phyloP scores from a whole-genome alignment of 129 eudicot genomes.

The Chrysanthemum seticuspe region DNA sequence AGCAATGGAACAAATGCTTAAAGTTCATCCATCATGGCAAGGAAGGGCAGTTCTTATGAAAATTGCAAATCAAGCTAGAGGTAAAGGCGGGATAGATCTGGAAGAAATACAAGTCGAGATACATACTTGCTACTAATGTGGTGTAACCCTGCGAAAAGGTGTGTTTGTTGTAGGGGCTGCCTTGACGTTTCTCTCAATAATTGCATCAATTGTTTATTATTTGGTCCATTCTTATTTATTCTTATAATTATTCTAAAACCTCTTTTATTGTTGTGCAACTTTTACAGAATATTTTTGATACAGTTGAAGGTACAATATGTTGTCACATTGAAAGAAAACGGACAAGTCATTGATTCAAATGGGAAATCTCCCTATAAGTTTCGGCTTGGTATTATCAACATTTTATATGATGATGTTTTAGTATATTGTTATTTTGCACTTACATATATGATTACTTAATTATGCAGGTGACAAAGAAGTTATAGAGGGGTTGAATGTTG shows the following conservation, averaged over 20 bases:
- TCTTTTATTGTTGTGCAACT: neutral
- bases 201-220: conserved; percentile 71
- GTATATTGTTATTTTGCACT: neutral
- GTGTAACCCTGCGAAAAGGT: conserved; percentile 91
- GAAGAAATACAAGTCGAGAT: conserved; percentile 74
- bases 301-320: conserved; percentile 75
- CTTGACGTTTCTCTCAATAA: conserved; percentile 69
- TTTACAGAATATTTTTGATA: neutral
- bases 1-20: conserved; percentile 80
- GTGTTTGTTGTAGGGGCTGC: conserved; percentile 98
- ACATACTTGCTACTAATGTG: conserved; percentile 7
- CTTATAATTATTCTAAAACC: neutral
- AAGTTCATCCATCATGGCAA: conserved; percentile 62
- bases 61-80: conserved; percentile 76
- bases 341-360: conserved; percentile 59
- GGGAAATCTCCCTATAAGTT: conserved; percentile 63
- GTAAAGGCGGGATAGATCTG: conserved; percentile 67
- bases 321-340: conserved; percentile 69
- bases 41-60: conserved; percentile 72
- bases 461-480: conserved; percentile 44
- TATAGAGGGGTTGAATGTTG: conserved; percentile 42
- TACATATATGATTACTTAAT: conserved; percentile 1
- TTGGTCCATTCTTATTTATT: conserved; percentile 46
- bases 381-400: conserved; percentile 57
- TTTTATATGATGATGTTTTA: neutral